phyloP scores from a whole-genome alignment of 2,329 filamentous ascomycete genomes.

The Ophiostoma fasciatum region DNA sequence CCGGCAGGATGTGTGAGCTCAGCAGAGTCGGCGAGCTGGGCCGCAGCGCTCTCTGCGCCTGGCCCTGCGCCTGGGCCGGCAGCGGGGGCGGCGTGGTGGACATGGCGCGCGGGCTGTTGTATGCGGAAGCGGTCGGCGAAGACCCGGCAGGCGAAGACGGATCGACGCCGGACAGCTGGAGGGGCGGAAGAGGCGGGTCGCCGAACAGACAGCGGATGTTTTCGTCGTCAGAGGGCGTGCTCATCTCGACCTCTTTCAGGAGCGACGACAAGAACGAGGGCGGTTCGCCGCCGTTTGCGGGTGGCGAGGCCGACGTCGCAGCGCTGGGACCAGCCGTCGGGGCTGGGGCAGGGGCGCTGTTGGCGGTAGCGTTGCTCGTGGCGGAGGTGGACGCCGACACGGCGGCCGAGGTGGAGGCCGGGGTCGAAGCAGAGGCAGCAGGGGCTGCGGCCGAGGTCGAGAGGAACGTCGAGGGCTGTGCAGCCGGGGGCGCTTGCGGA shows the following conservation, averaged over 20 bases:
- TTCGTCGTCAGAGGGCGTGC: conserved; percentile 43
- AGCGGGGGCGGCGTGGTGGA: conserved; percentile 59
- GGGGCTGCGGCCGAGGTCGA: not conserved
- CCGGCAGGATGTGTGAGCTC: conserved; percentile 57
- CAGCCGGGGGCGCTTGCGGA: too few species aligned
- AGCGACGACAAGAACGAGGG: conserved; percentile 79
- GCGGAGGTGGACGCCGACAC: not conserved
- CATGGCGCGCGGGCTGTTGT: conserved; percentile 51
- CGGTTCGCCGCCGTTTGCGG: conserved; percentile 32
- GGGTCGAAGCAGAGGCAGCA: not conserved
- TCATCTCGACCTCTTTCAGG: conserved; percentile 71
- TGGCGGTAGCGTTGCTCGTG: too few species aligned
- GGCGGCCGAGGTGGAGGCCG: too few species aligned
- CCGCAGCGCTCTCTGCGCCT: conserved; percentile 38
- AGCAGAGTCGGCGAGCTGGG: conserved; percentile 52
- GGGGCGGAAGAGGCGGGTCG: conserved; percentile 14
- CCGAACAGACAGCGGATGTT: conserved; percentile 25
- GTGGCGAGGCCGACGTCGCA: conserved; percentile 12
- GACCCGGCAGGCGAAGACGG: conserved; percentile 23
- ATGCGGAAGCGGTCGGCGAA: conserved; percentile 51
- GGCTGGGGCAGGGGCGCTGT: too few species aligned
- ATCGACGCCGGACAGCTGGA: conserved; percentile 14
- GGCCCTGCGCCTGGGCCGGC: too few species aligned
- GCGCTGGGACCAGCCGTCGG: too few species aligned
- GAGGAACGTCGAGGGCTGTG: too few species aligned